Percentiles rank a stretch among this genome's conserved stretches.
These are phyloP conservation scores for Euryodendron excelsum DNA, from an alignment of 148 eudicot genomes.

Conservation along the genomic window DNA sequence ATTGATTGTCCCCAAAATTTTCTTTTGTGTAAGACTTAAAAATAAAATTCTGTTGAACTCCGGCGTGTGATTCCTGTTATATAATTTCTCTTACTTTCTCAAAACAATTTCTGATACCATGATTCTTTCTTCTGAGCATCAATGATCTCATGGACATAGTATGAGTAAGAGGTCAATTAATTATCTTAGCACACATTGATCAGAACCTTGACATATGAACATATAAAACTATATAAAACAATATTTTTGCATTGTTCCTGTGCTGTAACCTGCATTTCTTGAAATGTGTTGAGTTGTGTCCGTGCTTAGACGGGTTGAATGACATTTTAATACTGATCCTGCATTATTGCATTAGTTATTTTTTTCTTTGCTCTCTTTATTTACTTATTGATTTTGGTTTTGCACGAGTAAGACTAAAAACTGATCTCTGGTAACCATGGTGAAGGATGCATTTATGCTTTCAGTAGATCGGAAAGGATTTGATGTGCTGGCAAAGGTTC, in stretches of 20 bases:
- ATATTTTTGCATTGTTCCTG: no score
- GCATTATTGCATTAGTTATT: background rate
- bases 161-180: background rate
- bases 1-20: background rate
- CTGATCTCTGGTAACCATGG: slow-evolving; percentile 15
- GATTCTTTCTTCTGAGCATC: background rate
- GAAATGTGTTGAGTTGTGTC: no score
- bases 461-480: slow-evolving; percentile 78
- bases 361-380: background rate
- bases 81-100: background rate
- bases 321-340: no score
- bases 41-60: background rate
- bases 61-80: background rate
- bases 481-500: slow-evolving; percentile 64
- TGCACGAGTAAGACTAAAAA: background rate
- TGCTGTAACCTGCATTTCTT: no score
- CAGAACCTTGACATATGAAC: background rate
- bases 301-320: no score
- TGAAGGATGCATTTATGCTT: slow-evolving; percentile 69
- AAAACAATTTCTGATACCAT: background rate
- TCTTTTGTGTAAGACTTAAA: background rate
- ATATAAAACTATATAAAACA: no score
- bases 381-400: background rate
- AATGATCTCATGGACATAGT: background rate
- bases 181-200: background rate